Base-by-base conservation (phyloP, 768 basidiomycete species). In the Psilocybe cubensis region DNA sequence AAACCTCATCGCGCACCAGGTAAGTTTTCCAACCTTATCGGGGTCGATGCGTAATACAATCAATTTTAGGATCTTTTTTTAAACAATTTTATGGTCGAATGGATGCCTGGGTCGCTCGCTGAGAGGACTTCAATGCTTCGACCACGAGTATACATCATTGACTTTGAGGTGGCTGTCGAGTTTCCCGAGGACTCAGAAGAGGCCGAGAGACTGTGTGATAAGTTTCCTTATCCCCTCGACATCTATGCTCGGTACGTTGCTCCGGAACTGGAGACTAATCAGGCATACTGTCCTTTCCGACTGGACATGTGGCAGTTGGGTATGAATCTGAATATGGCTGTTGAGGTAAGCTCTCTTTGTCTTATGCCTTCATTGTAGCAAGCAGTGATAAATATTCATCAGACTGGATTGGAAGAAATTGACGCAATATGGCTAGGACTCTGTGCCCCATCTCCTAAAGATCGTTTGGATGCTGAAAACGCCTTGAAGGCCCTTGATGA, bases 131-230 rank as follows among this genome's bases (percentile, higher is more conserved):
- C 21, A 5, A 29, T 44, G 12, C 54, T 46, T 27, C 43, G 61
- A 1, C 61, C 58, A 12, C 42, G 61, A 5, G 55, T 59, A 0
- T 63, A 59, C 42, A 27, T 57, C 41, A 63, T 59, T 10, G 61
- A 63, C 17, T 59, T 59, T 27, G 61, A 63, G 41, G 24, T 43
- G 2, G 57, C 61, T 9, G 50, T 62, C n/a, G 53, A 54, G 4
- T 62, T 62, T 35, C 25, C 56, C 5, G 46, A 43, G 14, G 47
- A 55, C 17, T 35, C 56, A 4, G 5, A 14, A 4, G 21, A 28
- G 1, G 27, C 27, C 31, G 41, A 52, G 3, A 17, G 46, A 9
- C 18, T 59, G 6, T 59, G 50, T 35, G 17, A 17, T 8, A 31
- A 35, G 3, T 21, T 33, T 4, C 46, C 29, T 10, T 27, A 56